Base-by-base conservation (phyloP, 768 basidiomycete species). In the Suillus discolor region DNA sequence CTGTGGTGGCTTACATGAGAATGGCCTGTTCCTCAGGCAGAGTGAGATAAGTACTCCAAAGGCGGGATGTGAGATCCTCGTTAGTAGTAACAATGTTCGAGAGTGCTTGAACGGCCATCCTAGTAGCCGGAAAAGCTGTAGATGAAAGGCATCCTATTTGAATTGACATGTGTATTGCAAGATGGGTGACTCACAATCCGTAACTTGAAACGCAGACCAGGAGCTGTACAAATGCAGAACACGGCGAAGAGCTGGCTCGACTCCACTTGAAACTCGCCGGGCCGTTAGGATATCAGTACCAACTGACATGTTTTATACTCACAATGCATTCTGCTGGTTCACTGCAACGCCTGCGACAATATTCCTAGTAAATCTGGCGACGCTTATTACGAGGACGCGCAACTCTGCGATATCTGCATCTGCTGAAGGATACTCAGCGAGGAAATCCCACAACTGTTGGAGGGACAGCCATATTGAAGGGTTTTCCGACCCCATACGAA, bases 71-170 rank as follows among this genome's bases (percentile, higher is more conserved):
- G 54, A 90, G 82, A 9, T 67, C 69, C 49, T 89, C 85, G 66
- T 94, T 92, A 9, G 84, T 83, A 2, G 96, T 94, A 39, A 96
- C 84, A 28, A 94, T 81, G 74, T 97, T 97, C 23, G 94, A 92
- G 36, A 97, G 81, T 4, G 91, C 79, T 74, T 97, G 94, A 2
- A 89, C 81, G 36, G 93, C 79, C 65, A 92, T 83, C 18, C 92
- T 83, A 9, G 90, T 87, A 23, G 85, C 80, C 0, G 83, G 78
- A 62, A 86, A 82, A 65, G 85, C 95, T 96, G 71, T 60, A 59
- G 18, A 18, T 18, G 20, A 53, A 44, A 18, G 42, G 57, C 11
- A 12, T 55, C 9, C 41, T 34, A 11, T 62, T 57, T 64, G 38
- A 23, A 54, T 61, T 42, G 4, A 18, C 6, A 12, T 11, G 23